Conservation (phyloP, 2,329 filamentous ascomycete species). For the Trichoderma afroharzianum region DNA sequence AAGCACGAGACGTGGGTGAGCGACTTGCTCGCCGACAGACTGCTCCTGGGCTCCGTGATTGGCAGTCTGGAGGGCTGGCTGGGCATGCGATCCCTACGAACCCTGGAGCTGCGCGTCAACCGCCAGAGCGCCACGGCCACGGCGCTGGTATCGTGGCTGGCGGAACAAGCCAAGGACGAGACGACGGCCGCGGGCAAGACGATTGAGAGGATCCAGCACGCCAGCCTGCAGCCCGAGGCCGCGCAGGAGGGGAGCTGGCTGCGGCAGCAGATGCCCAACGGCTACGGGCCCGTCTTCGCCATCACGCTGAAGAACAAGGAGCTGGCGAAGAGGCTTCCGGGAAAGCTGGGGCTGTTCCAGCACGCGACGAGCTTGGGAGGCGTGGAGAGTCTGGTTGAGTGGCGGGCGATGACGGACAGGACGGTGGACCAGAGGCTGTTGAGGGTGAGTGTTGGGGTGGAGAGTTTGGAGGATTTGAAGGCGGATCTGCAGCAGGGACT, state of each 20-base stretch:
- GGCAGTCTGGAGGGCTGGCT: slow-evolving; percentile 91
- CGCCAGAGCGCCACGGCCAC: slow-evolving; percentile 71
- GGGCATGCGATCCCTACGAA: slow-evolving; percentile 79
- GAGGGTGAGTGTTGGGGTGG: slow-evolving; percentile 81
- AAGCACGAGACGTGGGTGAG: slow-evolving; percentile 54
- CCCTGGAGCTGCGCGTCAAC: slow-evolving; percentile 76
- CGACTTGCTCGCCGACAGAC: slow-evolving; percentile 62
- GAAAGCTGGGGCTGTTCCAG: slow-evolving; percentile 77
- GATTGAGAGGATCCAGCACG: slow-evolving; percentile 66
- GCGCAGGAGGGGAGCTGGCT: slow-evolving; percentile 65
- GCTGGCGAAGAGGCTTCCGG: slow-evolving; percentile 67
- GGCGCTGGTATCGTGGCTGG: slow-evolving; percentile 69
- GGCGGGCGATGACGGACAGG: slow-evolving; percentile 83
- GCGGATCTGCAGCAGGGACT: slow-evolving; percentile 70
- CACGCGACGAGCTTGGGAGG: slow-evolving; percentile 93
- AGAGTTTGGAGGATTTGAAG: slow-evolving; percentile 79
- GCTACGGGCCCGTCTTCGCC: slow-evolving; percentile 85
- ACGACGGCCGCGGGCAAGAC: slow-evolving; percentile 46
- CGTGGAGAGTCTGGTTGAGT: slow-evolving; percentile 94
- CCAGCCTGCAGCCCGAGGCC: slow-evolving; percentile 69
- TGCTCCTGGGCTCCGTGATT: slow-evolving; percentile 80
- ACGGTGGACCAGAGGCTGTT: slow-evolving; percentile 68
- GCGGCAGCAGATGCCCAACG: slow-evolving; percentile 81
- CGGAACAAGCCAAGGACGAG: slow-evolving; percentile 41
- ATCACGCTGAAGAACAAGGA: slow-evolving; percentile 60